These are phyloP conservation scores for Suillus bovinus DNA, from an alignment of 768 basidiomycete genomes.

Conservation along the genomic window DNA sequence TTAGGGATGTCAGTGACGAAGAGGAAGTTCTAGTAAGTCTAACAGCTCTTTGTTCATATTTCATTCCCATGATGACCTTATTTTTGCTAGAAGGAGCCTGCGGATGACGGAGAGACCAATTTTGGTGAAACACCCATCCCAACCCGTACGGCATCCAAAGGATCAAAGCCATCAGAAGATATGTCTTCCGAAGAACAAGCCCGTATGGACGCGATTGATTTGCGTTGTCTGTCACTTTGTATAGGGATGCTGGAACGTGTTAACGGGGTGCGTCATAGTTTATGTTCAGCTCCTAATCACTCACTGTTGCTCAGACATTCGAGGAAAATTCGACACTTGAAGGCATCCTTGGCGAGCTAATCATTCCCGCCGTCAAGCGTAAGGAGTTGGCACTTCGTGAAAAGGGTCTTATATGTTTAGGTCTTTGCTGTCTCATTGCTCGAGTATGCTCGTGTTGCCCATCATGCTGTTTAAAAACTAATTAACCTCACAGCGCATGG, in stretches of 20 bases:
- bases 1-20: slow-evolving; percentile 50
- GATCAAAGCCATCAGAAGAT: slow-evolving; percentile 37
- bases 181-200: slow-evolving; percentile 61
- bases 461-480: background rate
- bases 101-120: slow-evolving; percentile 37
- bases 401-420: slow-evolving; percentile 67
- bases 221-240: slow-evolving; percentile 74
- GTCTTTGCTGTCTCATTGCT: slow-evolving; percentile 79
- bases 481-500: slow-evolving; percentile 26
- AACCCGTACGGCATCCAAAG: slow-evolving; percentile 19
- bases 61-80: slow-evolving; percentile 1
- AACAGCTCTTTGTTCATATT: background rate
- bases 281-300: background rate
- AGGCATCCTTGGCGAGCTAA: slow-evolving; percentile 74
- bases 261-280: slow-evolving; percentile 59
- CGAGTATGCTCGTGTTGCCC: slow-evolving; percentile 16
- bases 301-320: slow-evolving; percentile 39
- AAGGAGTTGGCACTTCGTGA: slow-evolving; percentile 74
- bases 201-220: slow-evolving; percentile 61
- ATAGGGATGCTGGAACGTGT: slow-evolving; percentile 87
- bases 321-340: slow-evolving; percentile 72
- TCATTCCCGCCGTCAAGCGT: slow-evolving; percentile 86
- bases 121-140: slow-evolving; percentile 31
- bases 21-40: slow-evolving; percentile 38
- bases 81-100: slow-evolving; percentile 21